These are phyloP conservation scores for Pichia insulana DNA, from an alignment of 805 yeast species.

Conservation along the genomic window DNA sequence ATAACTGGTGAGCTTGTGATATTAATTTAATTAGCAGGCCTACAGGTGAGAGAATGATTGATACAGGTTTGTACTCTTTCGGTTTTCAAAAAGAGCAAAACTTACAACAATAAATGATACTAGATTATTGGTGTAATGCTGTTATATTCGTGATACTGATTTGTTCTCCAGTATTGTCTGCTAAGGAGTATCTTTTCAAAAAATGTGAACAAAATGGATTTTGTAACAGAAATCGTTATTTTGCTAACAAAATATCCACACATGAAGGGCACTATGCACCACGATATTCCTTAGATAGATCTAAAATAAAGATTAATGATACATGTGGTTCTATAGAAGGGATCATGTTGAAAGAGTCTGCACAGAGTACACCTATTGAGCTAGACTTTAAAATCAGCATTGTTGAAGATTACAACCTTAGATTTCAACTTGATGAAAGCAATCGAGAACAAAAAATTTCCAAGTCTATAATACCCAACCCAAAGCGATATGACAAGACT, in stretches of 20 bases:
- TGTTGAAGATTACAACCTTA: slow-evolving; percentile 47
- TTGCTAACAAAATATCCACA: slow-evolving; percentile 35
- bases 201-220: slow-evolving; percentile 76
- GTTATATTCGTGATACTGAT: neutral
- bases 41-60: too few species aligned
- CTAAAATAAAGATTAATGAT: slow-evolving; percentile 24
- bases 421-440: slow-evolving; percentile 62
- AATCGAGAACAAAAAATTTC: slow-evolving; percentile 24
- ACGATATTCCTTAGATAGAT: slow-evolving; percentile 34
- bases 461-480: slow-evolving; percentile 17
- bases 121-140: neutral
- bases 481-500: slow-evolving; percentile 53
- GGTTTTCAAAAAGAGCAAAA: too few species aligned
- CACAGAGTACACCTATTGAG: slow-evolving; percentile 30
- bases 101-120: too few species aligned
- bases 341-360: slow-evolving; percentile 36
- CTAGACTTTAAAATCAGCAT: slow-evolving; percentile 53
- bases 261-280: slow-evolving; percentile 22
- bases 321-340: slow-evolving; percentile 34
- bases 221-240: slow-evolving; percentile 69
- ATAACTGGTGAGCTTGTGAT: too few species aligned
- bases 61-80: too few species aligned
- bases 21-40: too few species aligned
- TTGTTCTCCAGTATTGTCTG: slow-evolving; percentile 26
- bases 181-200: slow-evolving; percentile 62